Evolutionary conservation across 768 basidiomycete genomes (phyloP).

Genomic region (Suillus subalutaceus): DNA sequence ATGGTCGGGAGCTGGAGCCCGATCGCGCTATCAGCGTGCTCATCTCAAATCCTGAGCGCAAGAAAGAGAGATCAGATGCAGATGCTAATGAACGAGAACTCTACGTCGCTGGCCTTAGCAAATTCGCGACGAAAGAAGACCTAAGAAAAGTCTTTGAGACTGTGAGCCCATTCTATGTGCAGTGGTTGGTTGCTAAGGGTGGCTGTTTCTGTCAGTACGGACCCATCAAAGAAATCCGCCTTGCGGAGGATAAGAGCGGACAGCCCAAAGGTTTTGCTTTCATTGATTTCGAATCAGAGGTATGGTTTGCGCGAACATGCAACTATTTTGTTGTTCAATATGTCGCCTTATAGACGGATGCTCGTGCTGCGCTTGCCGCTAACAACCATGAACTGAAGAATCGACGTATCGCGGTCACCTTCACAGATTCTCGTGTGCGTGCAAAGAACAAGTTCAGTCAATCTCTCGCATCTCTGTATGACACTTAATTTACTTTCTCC

Average conservation of each 20-base stretch:
- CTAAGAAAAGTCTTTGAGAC: constrained; percentile 77
- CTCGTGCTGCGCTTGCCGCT: constrained; percentile 68
- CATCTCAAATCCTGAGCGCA: constrained; percentile 89
- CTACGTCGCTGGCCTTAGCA: constrained; percentile 86
- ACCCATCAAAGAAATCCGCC: constrained; percentile 75
- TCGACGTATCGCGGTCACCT: constrained; percentile 85
- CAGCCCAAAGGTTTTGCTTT: constrained; percentile 88
- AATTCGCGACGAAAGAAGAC: constrained; percentile 76
- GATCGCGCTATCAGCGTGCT: constrained; percentile 72
- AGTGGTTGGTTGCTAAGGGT: constrained; percentile 3
- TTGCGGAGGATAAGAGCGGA: constrained; percentile 72
- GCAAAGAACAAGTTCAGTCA: constrained; percentile 49
- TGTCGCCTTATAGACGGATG: constrained; percentile 55
- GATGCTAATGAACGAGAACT: constrained; percentile 83
- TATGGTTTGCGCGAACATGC: constrained; percentile 29
- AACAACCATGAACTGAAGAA: constrained; percentile 91
- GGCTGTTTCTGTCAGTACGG: constrained; percentile 64
- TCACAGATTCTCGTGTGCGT: constrained; percentile 74
- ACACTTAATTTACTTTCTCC: neutral
- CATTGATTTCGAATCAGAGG: constrained; percentile 86
- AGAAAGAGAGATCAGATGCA: constrained; percentile 87
- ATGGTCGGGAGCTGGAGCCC: constrained; percentile 74
- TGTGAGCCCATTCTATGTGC: constrained; percentile 44
- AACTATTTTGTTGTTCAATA: constrained; percentile 7
- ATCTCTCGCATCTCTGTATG: constrained; percentile 18